Evolutionary conservation across 768 basidiomycete genomes (phyloP).

Genomic region (Lentinula guzmanii): DNA sequence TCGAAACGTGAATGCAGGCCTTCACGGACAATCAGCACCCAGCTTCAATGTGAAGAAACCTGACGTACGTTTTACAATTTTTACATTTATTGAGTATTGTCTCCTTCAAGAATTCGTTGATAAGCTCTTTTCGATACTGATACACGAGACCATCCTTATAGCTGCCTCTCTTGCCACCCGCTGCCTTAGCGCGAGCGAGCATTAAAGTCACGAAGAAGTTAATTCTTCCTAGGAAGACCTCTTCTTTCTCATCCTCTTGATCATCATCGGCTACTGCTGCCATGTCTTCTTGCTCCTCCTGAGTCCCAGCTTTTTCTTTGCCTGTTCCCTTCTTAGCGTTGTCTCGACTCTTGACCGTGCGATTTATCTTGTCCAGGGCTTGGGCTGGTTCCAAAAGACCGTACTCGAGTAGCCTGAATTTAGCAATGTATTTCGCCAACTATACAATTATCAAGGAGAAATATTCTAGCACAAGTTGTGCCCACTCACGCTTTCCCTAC

Average conservation of each 20-base stretch:
- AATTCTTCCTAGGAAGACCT: slow-evolving; percentile 57
- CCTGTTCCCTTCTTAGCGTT: slow-evolving; percentile 31
- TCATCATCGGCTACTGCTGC: slow-evolving; percentile 21
- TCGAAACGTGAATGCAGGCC: slow-evolving; percentile 79
- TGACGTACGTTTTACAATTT: slow-evolving; percentile 71
- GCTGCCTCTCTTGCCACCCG: slow-evolving; percentile 63
- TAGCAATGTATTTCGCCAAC: slow-evolving; percentile 80
- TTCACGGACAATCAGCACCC: slow-evolving; percentile 21
- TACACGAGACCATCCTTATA: slow-evolving; percentile 90
- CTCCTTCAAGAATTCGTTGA: slow-evolving; percentile 73
- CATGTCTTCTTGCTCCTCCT: slow-evolving; percentile 35
- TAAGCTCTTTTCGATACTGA: slow-evolving; percentile 77
- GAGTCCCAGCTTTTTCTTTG: slow-evolving; percentile 14
- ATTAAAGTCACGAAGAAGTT: slow-evolving; percentile 63
- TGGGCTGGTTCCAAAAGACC: slow-evolving; percentile 83
- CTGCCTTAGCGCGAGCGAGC: slow-evolving; percentile 28
- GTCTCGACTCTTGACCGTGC: slow-evolving; percentile 24
- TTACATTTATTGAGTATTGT: slow-evolving; percentile 69
- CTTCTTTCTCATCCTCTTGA: slow-evolving; percentile 48
- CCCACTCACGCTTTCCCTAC: slow-evolving; percentile 57
- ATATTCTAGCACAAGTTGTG: slow-evolving; percentile 9
- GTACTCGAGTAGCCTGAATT: slow-evolving; percentile 82
- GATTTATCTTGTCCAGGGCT: slow-evolving; percentile 62
- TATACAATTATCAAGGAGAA: slow-evolving; percentile 23
- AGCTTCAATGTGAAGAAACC: slow-evolving; percentile 30